Conservation (phyloP, 1,284 basidiomycete species). For the Cutaneotrichosporon spelunceum region DNA sequence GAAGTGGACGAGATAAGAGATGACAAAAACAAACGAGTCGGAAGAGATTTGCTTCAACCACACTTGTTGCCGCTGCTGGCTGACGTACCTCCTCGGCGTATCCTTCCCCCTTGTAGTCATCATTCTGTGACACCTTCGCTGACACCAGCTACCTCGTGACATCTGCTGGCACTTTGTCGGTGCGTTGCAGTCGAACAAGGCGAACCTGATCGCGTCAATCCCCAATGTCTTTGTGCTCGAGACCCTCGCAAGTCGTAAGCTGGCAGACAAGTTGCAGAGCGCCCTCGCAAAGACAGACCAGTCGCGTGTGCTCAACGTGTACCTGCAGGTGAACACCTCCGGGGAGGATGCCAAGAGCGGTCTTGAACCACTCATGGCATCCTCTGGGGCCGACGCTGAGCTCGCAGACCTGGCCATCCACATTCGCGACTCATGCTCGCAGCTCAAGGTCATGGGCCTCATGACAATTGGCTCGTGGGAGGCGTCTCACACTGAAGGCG, state of each 20-base stretch:
- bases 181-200: conserved; percentile 90
- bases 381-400: conserved; percentile 50
- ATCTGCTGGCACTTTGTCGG: conserved; percentile 98
- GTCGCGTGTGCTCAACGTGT: conserved; percentile 61
- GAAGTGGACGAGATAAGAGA: no score
- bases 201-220: conserved; percentile 80
- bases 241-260: conserved; percentile 82
- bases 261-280: conserved; percentile 79
- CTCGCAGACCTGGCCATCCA: conserved; percentile 67
- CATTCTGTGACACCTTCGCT: not conserved
- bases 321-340: conserved; percentile 93
- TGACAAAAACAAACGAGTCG: not conserved
- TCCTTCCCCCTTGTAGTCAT: not conserved
- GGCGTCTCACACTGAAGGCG: conserved; percentile 62
- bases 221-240: conserved; percentile 87
- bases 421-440: conserved; percentile 69
- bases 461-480: conserved; percentile 94
- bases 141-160: conserved; percentile 66
- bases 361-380: conserved; percentile 59
- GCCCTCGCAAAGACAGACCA: conserved; percentile 59
- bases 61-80: not conserved
- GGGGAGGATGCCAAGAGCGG: conserved; percentile 88
- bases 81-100: not conserved
- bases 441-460: conserved; percentile 72
- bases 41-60: not conserved